These are phyloP conservation scores for Monosporozyma aerobia DNA, from an alignment of 805 yeast species.

Conservation along the genomic window DNA sequence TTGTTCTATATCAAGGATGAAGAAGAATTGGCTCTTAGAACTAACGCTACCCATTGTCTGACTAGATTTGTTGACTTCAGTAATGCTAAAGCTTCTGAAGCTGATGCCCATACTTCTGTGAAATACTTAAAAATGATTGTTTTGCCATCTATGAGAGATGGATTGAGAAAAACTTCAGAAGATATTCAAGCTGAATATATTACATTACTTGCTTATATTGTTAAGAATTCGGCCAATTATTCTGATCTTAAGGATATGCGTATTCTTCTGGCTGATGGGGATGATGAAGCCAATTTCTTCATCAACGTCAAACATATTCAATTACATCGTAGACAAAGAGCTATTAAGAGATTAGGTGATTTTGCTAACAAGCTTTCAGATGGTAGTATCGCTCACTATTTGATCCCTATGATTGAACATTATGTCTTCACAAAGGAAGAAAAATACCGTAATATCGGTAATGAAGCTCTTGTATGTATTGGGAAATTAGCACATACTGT, in stretches of 20 bases:
- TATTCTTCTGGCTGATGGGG: slow-evolving; percentile 50
- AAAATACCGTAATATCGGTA: slow-evolving; percentile 49
- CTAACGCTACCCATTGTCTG: slow-evolving; percentile 60
- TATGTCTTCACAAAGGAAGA: slow-evolving; percentile 57
- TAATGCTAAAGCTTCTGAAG: slow-evolving; percentile 25
- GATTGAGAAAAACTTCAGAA: slow-evolving; percentile 53
- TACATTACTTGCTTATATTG: slow-evolving; percentile 53
- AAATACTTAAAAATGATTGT: slow-evolving; percentile 42
- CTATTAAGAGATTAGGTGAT: slow-evolving; percentile 56
- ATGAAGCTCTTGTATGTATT: slow-evolving; percentile 58
- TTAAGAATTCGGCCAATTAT: slow-evolving; percentile 36
- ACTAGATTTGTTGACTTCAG: slow-evolving; percentile 55
- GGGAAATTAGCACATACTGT: slow-evolving; percentile 48
- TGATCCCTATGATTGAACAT: slow-evolving; percentile 79
- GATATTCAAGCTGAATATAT: slow-evolving; percentile 66
- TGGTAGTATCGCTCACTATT: slow-evolving; percentile 61
- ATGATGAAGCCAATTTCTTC: slow-evolving; percentile 79
- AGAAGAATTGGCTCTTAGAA: slow-evolving; percentile 70
- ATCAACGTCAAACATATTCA: slow-evolving; percentile 74
- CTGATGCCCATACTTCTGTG: slow-evolving; percentile 22
- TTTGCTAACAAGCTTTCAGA: slow-evolving; percentile 40
- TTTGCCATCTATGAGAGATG: slow-evolving; percentile 57
- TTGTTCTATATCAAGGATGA: slow-evolving; percentile 68
- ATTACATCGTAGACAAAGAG: slow-evolving; percentile 75
- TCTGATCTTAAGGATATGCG: slow-evolving; percentile 59